Percentiles rank a stretch among this genome's conserved stretches.
These are phyloP conservation scores for Hanseniaspora clermontiae DNA, from an alignment of 805 yeast species.

Conservation along the genomic window DNA sequence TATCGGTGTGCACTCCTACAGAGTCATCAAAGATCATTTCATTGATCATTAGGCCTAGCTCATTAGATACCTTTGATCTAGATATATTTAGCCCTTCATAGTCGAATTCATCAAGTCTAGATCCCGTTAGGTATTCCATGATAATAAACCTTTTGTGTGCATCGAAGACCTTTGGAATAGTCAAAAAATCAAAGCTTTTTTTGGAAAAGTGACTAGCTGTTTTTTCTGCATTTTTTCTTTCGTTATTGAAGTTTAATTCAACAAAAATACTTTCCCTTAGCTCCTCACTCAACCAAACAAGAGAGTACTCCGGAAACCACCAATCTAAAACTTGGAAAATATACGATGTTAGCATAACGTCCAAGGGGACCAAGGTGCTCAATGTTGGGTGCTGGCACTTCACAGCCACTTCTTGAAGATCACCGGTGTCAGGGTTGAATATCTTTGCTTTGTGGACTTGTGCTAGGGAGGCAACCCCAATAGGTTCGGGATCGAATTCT, in stretches of 20 bases:
- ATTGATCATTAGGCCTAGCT: conserved; percentile 82
- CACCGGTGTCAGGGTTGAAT: conserved; percentile 25
- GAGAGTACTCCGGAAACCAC: conserved; percentile 85
- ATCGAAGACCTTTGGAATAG: conserved; percentile 59
- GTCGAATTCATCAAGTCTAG: conserved; percentile 63
- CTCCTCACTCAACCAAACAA: conserved; percentile 93
- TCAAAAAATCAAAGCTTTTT: conserved; percentile 29
- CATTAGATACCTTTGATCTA: conserved; percentile 65
- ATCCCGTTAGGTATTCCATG: conserved; percentile 79
- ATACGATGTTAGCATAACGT: conserved; percentile 59
- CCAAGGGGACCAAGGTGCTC: conserved; percentile 79
- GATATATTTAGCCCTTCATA: conserved; percentile 54
- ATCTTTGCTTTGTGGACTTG: conserved; percentile 80
- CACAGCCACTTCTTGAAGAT: conserved; percentile 75
- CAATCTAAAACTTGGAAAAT: conserved; percentile 63
- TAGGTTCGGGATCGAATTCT: conserved; percentile 57
- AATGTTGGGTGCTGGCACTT: conserved; percentile 88
- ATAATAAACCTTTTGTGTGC: conserved; percentile 62
- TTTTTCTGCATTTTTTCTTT: conserved; percentile 65
- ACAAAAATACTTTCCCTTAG: conserved; percentile 72
- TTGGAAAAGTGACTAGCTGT: conserved; percentile 53
- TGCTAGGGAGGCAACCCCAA: conserved; percentile 92
- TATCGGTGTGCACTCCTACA: conserved; percentile 92
- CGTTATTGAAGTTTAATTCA: conserved; percentile 81
- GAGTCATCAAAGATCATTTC: conserved; percentile 90